Evolutionary conservation across 2,329 filamentous ascomycete genomes (phyloP).

Genomic region (Arthrobotrys conoides): DNA sequence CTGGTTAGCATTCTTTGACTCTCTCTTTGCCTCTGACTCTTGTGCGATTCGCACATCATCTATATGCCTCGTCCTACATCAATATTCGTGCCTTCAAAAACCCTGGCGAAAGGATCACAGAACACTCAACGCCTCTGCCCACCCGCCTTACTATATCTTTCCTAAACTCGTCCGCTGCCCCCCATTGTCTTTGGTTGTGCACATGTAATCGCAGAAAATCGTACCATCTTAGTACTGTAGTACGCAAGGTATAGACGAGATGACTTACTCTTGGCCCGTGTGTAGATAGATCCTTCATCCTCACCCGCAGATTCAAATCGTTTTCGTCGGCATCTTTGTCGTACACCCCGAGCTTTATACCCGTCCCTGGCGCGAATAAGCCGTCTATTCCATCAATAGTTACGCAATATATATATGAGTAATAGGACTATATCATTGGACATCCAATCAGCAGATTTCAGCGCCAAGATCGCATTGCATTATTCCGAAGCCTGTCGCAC

Average conservation of each 20-base stretch:
- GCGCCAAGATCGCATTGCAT: constrained; percentile 23
- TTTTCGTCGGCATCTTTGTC: constrained; percentile 43
- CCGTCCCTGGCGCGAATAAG: constrained; percentile 26
- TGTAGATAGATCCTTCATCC: constrained; percentile 50
- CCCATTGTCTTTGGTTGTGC: constrained; percentile 10
- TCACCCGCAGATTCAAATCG: constrained; percentile 29
- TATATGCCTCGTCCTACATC: constrained; percentile 27
- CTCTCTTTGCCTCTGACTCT: constrained; percentile 45
- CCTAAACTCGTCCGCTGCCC: neutral
- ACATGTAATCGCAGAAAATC: constrained; percentile 26
- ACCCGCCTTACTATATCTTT: constrained; percentile 25
- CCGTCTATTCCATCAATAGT: constrained; percentile 18
- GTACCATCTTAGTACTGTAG: constrained; percentile 11
- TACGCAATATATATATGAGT: constrained; percentile 44
- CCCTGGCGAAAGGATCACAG: constrained; percentile 36
- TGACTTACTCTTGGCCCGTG: constrained; percentile 31
- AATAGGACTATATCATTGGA: constrained; percentile 30
- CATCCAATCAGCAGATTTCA: constrained; percentile 9
- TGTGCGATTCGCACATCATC: constrained; percentile 38
- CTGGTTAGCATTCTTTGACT: constrained; percentile 41
- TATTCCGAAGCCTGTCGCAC: constrained; percentile 6
- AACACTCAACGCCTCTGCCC: constrained; percentile 12
- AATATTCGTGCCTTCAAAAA: constrained; percentile 1
- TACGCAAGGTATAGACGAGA: constrained; percentile 33
- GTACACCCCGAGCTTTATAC: constrained; percentile 39